These are phyloP conservation scores for Chlorella sorokiniana DNA, from an alignment of 139 green algal species.

Conservation along the genomic window DNA sequence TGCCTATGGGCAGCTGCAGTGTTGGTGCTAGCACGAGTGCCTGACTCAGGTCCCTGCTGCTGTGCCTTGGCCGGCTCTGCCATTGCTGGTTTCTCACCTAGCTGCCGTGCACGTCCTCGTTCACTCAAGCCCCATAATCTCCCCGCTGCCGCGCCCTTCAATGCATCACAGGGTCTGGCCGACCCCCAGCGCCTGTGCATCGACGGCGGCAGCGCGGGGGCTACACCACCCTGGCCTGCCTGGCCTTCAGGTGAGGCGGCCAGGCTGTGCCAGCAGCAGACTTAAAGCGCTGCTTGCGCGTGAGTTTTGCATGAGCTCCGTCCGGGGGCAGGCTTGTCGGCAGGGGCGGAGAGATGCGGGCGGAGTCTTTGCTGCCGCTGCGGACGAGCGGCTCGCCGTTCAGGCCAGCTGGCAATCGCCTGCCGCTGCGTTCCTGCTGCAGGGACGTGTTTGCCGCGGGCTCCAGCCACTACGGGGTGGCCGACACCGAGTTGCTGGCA, in stretches of 20 bases:
- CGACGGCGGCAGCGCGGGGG: slow-evolving; percentile 75
- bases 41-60: too few relatives aligned
- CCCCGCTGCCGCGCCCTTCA: neutral
- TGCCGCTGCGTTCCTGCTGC: neutral
- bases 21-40: too few relatives aligned
- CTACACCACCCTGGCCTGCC: slow-evolving; percentile 76
- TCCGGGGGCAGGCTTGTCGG: too few relatives aligned
- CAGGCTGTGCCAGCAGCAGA: neutral
- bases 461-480: slow-evolving; percentile 69
- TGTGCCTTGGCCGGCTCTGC: too few relatives aligned
- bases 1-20: too few relatives aligned
- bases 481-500: slow-evolving; percentile 65
- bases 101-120: too few relatives aligned
- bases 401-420: neutral
- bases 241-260: slow-evolving; percentile 64
- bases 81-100: too few relatives aligned
- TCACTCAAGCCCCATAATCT: neutral
- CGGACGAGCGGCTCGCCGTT: too few relatives aligned
- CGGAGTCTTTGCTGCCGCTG: too few relatives aligned
- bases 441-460: slow-evolving; percentile 66
- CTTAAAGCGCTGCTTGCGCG: neutral
- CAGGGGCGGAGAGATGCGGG: too few relatives aligned
- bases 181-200: slow-evolving; percentile 70
- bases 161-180: slow-evolving; percentile 41
- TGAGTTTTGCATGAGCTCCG: too few relatives aligned